Evolutionary conservation across 805 yeast genomes (phyloP).

Genomic region (Sugiyamaella americana): DNA sequence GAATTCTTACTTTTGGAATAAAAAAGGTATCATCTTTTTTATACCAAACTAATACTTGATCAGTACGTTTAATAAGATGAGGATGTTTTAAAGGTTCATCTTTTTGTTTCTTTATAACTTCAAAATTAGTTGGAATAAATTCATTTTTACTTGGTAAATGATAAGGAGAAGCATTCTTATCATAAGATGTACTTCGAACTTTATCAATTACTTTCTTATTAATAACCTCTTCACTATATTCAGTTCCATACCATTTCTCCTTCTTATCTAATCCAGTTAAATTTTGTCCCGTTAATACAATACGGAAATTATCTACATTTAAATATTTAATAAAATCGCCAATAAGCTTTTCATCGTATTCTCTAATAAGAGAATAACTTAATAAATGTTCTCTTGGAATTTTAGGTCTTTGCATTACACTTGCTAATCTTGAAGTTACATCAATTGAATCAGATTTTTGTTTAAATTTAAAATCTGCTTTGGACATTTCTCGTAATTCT

Average conservation of each 20-base stretch:
- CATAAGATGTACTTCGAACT: conserved; percentile 29
- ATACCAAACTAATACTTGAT: conserved; percentile 65
- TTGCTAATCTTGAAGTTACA: conserved; percentile 67
- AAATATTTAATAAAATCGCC: conserved; percentile 44
- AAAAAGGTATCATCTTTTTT: conserved; percentile 85
- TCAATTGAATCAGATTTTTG: conserved; percentile 69
- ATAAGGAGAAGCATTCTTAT: conserved; percentile 32
- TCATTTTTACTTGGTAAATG: conserved; percentile 68
- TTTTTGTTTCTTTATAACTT: conserved; percentile 42
- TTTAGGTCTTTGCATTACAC: conserved; percentile 47
- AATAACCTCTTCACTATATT: conserved; percentile 42
- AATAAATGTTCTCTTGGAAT: conserved; percentile 64
- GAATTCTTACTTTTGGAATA: conserved; percentile 78
- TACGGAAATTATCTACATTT: conserved; percentile 54
- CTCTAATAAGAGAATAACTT: conserved; percentile 49
- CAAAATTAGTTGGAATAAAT: conserved; percentile 76
- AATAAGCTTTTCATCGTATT: conserved; percentile 53
- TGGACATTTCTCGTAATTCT: conserved; percentile 67
- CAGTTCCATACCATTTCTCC: conserved; percentile 92
- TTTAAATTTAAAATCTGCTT: conserved; percentile 66
- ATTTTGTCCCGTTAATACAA: conserved; percentile 47
- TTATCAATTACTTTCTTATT: conserved; percentile 30
- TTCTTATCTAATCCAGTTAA: conserved; percentile 42
- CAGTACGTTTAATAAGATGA: conserved; percentile 46
- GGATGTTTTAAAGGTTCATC: conserved; percentile 51